Base-by-base conservation (phyloP, 1,139 yeast genomes). In the Hyphopichia burtonii region DNA sequence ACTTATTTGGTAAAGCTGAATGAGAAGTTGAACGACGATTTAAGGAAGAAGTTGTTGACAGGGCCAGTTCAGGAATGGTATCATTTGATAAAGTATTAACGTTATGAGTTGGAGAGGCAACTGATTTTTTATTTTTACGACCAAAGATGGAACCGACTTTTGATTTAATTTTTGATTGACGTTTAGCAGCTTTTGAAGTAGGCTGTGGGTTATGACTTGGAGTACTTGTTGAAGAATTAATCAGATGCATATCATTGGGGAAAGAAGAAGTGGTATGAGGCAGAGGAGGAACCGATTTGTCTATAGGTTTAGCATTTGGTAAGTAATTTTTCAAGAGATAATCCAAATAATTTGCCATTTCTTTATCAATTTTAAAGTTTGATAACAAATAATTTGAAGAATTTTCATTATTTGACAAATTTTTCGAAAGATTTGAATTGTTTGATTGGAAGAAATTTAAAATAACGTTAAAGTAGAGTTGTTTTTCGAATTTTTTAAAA, bases 141-240 rank as follows among this genome's bases (percentile, higher is more conserved):
- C 86, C 83, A 60, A 90, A 86, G 46, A 90, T 82, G 0, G 96
- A 88, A 15, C 96, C 96, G 33, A 90, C 90, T 58, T 73, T 82
- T 5, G 95, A 86, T 58, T 83, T 81, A 55, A 90, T 66, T 48
- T 76, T 80, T 19, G 68, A 63, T 28, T 58, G 56, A 41, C 63
- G 65, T 46, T 58, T 63, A 38, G 44, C 45, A 16, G 31, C 30
- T 31, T 34, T 46, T 20, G 36, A 38, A 33, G 40, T 38, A 11
- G 20, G 36, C 2, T 17, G 4, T 8, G 28, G n/a, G 11, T 20
- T n/a, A 19, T 8, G 7, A 36, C 16, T 36, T 10, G 20, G 20
- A 33, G 16, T 34, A 25, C 38, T 39, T 16, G 36, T 33, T 8
- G 41, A 16, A 7, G 45, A 37, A 16, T 34, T 14, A 15, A 31